Base-by-base conservation (phyloP, 1,284 basidiomycete species). In the Rhodofomes roseus region DNA sequence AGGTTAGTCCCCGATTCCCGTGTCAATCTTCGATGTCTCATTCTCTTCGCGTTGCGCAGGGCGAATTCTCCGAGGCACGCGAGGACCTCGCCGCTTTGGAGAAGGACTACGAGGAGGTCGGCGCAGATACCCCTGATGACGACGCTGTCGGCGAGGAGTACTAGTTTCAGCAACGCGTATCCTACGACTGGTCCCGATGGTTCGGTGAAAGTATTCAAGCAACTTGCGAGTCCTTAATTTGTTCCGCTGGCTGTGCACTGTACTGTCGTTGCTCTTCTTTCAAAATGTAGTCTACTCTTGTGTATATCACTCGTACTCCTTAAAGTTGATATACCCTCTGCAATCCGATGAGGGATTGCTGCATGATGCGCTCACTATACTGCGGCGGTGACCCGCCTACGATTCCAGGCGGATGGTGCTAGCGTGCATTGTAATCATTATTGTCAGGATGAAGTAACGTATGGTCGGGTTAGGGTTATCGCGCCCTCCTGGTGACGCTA, bases 51-150 rank as follows among this genome's bases (percentile, higher is more conserved):
- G 16, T 46, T 16, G 23, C 31, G 7, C 36, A 68, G 81, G 95
- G 96, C 74, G 96, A 98, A 79, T 96, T 98, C 80, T 95, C 92
- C 54, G 96, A 98, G 80, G 96, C 95, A 23, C 92, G 96, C 68
- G 96, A 98, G 79, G 96, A 98, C 76, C 87, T 98, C 62, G 96
- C 96, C 40, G 95, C 96, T 18, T 86, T 98, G 62, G 96, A 97
- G 81, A 96, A 96, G 77, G 94, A 96, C 71, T 96, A 96, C 73
- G 92, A 95, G 75, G 94, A 96, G 77, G 95, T 97, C 74, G 95
- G 93, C 69, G 88, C 92, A 60, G 94, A 96, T 80, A 91, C 92
- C 57, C 91, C 89, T 51, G 93, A 94, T 63, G 86, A 78, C 41
- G 93, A 92, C 36, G 93, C 90, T 73, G 86, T 81, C 64, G 86